Evolutionary conservation across 1,284 basidiomycete genomes (phyloP), one percentile per base, ranked within the genome.

Genomic region (Schizopora paradoxa): DNA sequence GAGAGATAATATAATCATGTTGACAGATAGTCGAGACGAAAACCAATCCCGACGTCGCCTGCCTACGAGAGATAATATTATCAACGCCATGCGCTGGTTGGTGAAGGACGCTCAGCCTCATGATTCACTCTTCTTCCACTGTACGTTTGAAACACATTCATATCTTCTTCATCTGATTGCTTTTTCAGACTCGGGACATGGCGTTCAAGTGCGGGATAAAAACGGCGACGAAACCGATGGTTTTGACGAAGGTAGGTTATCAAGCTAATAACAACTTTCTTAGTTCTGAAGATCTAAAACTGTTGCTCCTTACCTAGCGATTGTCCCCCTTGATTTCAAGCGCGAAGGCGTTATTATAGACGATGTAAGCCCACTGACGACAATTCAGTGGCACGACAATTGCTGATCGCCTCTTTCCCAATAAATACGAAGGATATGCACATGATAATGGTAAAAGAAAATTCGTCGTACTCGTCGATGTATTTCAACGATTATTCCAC

Each of bases 91-190:
- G 87, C 71, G 69, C 35, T 94, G 91, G 91, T 76, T 95, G n/a
- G 87, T 94, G 2, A 64, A 69, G 21, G 79, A 73, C 49, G 91
- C 91, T 1, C 67, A 70, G 23, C 68, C 76, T 3, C 74, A 94
- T 54, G 92, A 94, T 62, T 83, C 90, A 1, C 66, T 95, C 7
- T 91, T 94, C 64, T 86, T 94, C 63, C 91, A 94, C 57, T 94
- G 84, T 84, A 59, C 45, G 79, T 63, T 8, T 18, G 27, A 6
- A n/a, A n/a, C n/a, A n/a, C n/a, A n/a, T n/a, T n/a, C n/a, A n/a
- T n/a, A n/a, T n/a, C 19, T 16, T n/a, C 19, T n/a, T 2, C 19
- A 14, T 14, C 3, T 19, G 38, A 25, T 14, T 38, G 34, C 32
- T 48, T 5, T 13, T 28, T 10, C 34, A 84, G 81, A 82, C 61